A percentile compares a stretch with the other conserved stretches of the same genome.
These are phyloP conservation scores for Amylocarpus encephaloides DNA, from an alignment of 2,329 filamentous ascomycete species.

Conservation along the genomic window DNA sequence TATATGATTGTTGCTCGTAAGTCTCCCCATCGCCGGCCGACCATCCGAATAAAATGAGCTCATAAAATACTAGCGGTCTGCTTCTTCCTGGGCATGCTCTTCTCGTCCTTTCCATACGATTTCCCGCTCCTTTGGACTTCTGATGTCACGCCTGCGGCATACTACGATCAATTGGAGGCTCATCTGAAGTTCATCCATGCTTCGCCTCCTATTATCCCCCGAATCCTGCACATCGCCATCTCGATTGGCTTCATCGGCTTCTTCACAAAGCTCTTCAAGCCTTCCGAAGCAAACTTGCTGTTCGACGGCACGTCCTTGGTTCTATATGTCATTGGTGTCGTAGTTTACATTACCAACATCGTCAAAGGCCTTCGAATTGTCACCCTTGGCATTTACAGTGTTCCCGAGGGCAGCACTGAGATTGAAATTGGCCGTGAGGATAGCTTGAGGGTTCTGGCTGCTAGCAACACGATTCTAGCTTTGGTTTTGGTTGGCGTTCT, in stretches of 20 bases:
- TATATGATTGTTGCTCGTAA: conserved; percentile 94
- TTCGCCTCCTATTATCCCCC: conserved; percentile 83
- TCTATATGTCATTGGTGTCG: conserved; percentile 76
- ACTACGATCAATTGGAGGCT: conserved; percentile 79
- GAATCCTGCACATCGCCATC: conserved; percentile 91
- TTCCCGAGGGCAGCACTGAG: conserved; percentile 42
- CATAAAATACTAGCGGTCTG: conserved; percentile 58
- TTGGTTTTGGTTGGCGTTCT: conserved; percentile 87
- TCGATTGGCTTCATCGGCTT: conserved; percentile 82
- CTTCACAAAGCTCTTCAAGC: conserved; percentile 89
- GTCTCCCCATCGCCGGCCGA: conserved; percentile 30
- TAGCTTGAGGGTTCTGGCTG: conserved; percentile 80
- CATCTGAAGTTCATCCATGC: conserved; percentile 90
- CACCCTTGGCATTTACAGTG: conserved; percentile 53
- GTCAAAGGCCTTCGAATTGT: conserved; percentile 89
- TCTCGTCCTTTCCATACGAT: conserved; percentile 94
- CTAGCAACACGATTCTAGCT: conserved; percentile 93
- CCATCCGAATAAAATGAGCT: conserved; percentile 12
- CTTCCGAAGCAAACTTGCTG: conserved; percentile 88
- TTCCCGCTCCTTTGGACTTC: conserved; percentile 80
- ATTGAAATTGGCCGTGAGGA: conserved; percentile 77
- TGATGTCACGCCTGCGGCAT: conserved; percentile 55
- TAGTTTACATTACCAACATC: conserved; percentile 93
- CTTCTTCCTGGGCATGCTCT: conserved; percentile 98
- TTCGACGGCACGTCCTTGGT: conserved; percentile 74